Base-by-base conservation (phyloP, 805 yeast species). In the Kluyveromyces aestuarii region DNA sequence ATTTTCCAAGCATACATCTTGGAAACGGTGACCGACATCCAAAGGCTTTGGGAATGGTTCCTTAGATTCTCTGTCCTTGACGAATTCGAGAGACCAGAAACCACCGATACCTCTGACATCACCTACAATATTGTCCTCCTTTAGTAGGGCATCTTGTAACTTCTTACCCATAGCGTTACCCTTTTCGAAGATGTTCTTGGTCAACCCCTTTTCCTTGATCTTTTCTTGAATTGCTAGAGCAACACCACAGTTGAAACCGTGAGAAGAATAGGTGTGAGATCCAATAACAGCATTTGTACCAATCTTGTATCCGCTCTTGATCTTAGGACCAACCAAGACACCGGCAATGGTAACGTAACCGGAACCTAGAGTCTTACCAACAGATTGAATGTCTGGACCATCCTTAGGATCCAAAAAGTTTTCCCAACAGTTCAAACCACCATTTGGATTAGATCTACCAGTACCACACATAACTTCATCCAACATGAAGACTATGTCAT, bases 71-170 rank as follows among this genome's bases (percentile, higher is more conserved):
- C 70, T 74, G 57, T 80, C 72, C 56, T 76, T 72, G 50, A 79
- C 83, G 46, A 78, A 68, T 61, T 80, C 85, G 43, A 80, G 56
- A 5, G 79, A 69, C 74, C 81, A 71, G 64, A 80, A 80, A 38
- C 78, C 75, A 52, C 84, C 85, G 49, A 77, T 67, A 48, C 86
- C 86, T 63, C 86, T 72, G 37, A 80, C 73, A 54, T 80, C 81
- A 50, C 83, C 85, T 19, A 72, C 79, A 46, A 72, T 67, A 46
- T 63, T 63, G 41, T 66, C 66, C 43, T 65, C 64, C 10, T 53
- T 41, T n/a, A 58, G 45, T 17, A 74, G 54, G 38, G 62, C 61
- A 33, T 63, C 63, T 50, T 63, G 61, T 44, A 77, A 61, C 53
- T 59, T 63, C 16, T 54, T 56, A 51, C 71, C 77, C 55, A 77